phyloP scores from a whole-genome alignment of 805 yeast species.

The Jamesozyma piceae region DNA sequence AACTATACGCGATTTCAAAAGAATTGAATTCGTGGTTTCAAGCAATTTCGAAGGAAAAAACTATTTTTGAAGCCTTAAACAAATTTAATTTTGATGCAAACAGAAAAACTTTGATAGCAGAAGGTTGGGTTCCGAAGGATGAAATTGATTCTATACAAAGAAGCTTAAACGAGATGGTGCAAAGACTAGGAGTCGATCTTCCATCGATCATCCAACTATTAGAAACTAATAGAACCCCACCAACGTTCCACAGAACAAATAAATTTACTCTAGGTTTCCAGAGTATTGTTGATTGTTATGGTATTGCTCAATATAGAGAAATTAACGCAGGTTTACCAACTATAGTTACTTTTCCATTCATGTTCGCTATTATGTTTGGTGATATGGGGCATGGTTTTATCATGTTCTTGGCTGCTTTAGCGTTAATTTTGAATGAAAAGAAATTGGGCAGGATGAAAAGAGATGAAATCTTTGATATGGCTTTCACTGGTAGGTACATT shows the following conservation, averaged over 20 bases:
- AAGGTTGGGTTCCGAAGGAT: constrained; percentile 63
- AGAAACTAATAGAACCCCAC: constrained; percentile 58
- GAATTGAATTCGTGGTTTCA: constrained; percentile 56
- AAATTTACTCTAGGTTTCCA: constrained; percentile 65
- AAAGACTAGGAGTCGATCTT: constrained; percentile 23
- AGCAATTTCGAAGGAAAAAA: constrained; percentile 43
- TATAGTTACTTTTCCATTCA: constrained; percentile 66
- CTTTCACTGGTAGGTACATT: constrained; percentile 61
- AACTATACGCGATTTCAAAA: constrained; percentile 52
- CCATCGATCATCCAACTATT: constrained; percentile 49
- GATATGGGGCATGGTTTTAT: constrained; percentile 73
- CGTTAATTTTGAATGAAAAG: constrained; percentile 47
- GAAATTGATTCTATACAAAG: constrained; percentile 41
- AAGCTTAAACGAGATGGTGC: constrained; percentile 35
- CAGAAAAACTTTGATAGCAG: constrained; percentile 58
- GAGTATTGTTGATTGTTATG: constrained; percentile 66
- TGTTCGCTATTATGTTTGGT: constrained; percentile 81
- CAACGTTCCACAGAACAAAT: constrained; percentile 61
- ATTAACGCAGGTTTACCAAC: constrained; percentile 71
- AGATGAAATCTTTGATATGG: constrained; percentile 74
- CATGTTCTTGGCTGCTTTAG: constrained; percentile 45
- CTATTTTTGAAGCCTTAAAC: constrained; percentile 51
- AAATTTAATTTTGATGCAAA: constrained; percentile 59
- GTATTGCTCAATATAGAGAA: constrained; percentile 66
- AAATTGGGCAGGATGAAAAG: constrained; percentile 46